Base-by-base conservation (phyloP, 1,139 yeast genomes). In the Candida sp. region DNA sequence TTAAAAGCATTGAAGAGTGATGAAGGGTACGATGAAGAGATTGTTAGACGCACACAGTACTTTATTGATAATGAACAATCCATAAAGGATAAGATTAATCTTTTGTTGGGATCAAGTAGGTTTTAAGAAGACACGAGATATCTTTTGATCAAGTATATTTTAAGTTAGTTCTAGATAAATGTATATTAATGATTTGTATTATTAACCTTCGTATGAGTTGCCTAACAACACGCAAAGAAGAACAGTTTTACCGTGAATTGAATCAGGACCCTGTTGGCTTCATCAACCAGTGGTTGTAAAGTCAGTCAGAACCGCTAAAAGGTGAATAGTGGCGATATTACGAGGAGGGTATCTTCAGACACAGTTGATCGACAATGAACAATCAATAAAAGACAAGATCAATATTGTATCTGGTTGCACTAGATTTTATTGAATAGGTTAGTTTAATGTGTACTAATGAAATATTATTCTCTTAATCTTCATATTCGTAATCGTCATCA, bases 21-120 rank as follows among this genome's bases (percentile, higher is more conserved):
- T 61, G 91, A 87, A 54, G 90, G 95, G 7, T 87, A 87, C 62
- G 89, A 87, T 58, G 98, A 91, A 64, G 98, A 93, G 60, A 73
- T 81, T 27, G 96, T 89, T 3, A 81, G 99, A 68, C 81, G 84
- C 55, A 81, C 96, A 5, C 79, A 84, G 34, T 90, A 86, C 63
- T 91, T 89, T 65, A 79, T 81, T 38, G 89, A 87, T 47, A 88
- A 87, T 47, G 77, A 73, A 53, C 64, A 61, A 38, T 68, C 87
- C 56, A 71, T 90, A 45, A 78, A 79, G 52, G 93, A 89, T 55
- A 88, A 87, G 54, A 75, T 90, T 43, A 90, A 87, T 51, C 70
- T 89, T 43, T 74, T 90, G 54, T 69, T 89, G 52, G 77, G 77
- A 6, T 52, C 64, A 19, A 56, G 61, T 30, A 57, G 57, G 45